Conservation (phyloP, 139 green algal genomes). For the Parachlorella kessleri region DNA sequence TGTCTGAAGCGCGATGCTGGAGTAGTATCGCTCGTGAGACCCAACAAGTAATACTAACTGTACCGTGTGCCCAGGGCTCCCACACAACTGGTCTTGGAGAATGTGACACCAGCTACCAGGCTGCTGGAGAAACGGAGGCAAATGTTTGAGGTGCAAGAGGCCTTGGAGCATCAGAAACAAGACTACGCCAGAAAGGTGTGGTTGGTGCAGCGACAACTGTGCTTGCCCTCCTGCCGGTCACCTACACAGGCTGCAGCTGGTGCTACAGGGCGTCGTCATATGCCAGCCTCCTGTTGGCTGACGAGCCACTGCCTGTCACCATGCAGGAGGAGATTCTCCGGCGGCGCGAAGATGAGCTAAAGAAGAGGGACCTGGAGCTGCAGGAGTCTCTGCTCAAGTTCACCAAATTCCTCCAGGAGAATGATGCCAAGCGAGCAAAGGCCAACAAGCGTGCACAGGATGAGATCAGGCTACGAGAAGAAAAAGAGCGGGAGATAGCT, state of each 20-base stretch:
- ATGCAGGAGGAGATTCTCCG: slow-evolving; percentile 86
- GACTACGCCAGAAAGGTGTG: slow-evolving; percentile 6
- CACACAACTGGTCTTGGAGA: slow-evolving; percentile 75
- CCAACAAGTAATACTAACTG: neutral
- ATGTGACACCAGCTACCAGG: slow-evolving; percentile 87
- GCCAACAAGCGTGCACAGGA: slow-evolving; percentile 86
- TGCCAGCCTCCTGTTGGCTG: too few relatives aligned
- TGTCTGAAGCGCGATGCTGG: too few relatives aligned
- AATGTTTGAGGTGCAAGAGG: slow-evolving; percentile 95
- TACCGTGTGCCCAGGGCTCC: slow-evolving; percentile 23
- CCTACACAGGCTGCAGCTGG: neutral
- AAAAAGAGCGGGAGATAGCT: slow-evolving; percentile 86
- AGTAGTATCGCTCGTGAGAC: neutral
- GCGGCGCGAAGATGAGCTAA: slow-evolving; percentile 80
- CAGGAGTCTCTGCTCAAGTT: slow-evolving; percentile 93
- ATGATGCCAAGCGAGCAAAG: slow-evolving; percentile 84
- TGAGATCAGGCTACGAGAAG: slow-evolving; percentile 71
- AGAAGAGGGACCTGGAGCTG: slow-evolving; percentile 90
- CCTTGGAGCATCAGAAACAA: slow-evolving; percentile 63
- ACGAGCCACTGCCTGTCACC: neutral
- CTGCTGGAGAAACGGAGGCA: slow-evolving; percentile 91
- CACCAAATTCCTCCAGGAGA: slow-evolving; percentile 93
- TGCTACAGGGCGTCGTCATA: neutral
- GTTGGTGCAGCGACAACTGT: too few relatives aligned
- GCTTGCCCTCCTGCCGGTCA: neutral